Evolutionary conservation across 352 stramenopile genomes (phyloP).

Genomic region (Peronospora farinosa): DNA sequence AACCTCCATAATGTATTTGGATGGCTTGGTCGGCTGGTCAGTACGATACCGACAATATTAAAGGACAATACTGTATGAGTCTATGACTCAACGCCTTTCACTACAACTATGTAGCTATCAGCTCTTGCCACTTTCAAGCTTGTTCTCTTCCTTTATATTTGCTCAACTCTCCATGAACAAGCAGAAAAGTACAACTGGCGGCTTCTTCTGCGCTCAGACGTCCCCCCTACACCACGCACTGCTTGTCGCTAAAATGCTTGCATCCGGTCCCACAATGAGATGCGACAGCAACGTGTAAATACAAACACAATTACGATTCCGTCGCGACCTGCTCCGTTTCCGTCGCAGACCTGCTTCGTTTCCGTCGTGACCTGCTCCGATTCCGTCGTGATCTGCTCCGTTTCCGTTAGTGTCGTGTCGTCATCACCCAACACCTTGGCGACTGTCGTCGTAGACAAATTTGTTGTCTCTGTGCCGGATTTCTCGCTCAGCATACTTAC

Average conservation of each 20-base stretch:
- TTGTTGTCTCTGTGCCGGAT: slow-evolving; percentile 15
- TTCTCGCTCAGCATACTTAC: slow-evolving; percentile 12
- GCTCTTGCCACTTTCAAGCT: slow-evolving; percentile 4
- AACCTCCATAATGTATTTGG: too few species aligned
- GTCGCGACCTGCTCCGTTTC: slow-evolving; percentile 12
- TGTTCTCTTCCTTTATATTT: neutral
- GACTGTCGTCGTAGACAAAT: slow-evolving; percentile 9
- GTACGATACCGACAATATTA: too few species aligned
- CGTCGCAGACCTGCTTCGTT: slow-evolving; percentile 10
- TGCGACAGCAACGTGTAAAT: slow-evolving; percentile 14
- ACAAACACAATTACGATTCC: slow-evolving; percentile 22
- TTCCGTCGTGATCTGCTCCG: slow-evolving; percentile 11
- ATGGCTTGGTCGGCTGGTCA: too few species aligned
- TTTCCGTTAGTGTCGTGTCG: slow-evolving; percentile 7
- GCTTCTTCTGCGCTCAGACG: slow-evolving; percentile 10
- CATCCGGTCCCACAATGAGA: slow-evolving; percentile 2
- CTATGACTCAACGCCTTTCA: too few species aligned
- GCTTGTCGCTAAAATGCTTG: slow-evolving; percentile 1
- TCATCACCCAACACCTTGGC: slow-evolving; percentile 16
- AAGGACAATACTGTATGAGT: too few species aligned
- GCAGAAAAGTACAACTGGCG: neutral
- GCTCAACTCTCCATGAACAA: slow-evolving; percentile 3
- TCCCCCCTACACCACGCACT: slow-evolving; percentile 18
- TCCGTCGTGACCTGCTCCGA: slow-evolving; percentile 5
- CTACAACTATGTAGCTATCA: too few species aligned